These are phyloP conservation scores for Rhododendron ferrugineum DNA, from an alignment of 148 eudicot species.

Conservation along the genomic window DNA sequence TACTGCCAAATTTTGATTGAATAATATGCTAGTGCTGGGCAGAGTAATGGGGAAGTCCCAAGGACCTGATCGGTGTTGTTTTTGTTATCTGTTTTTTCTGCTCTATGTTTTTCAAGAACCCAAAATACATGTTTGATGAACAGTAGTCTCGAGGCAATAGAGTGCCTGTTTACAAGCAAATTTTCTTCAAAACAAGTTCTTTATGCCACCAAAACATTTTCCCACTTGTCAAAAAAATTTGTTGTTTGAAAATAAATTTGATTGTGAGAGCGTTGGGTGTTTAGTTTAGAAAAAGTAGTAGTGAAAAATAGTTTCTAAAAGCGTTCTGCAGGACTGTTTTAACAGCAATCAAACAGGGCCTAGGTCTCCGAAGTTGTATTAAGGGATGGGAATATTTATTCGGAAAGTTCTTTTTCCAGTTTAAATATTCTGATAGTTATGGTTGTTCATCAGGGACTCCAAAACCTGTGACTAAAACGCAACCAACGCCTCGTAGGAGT, in stretches of 20 bases:
- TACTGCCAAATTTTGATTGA: background rate
- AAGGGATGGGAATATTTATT: background rate
- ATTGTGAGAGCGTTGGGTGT: background rate
- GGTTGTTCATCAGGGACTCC: conserved; percentile 38
- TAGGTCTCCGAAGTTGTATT: background rate
- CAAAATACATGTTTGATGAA: background rate
- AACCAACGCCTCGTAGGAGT: conserved; percentile 71
- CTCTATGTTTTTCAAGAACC: background rate
- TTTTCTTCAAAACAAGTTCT: background rate
- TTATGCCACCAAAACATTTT: background rate
- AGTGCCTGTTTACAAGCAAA: background rate
- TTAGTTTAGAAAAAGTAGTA: background rate
- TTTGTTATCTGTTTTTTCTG: background rate
- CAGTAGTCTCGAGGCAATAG: background rate
- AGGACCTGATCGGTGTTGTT: background rate
- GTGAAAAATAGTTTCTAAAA: background rate
- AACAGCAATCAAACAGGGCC: background rate
- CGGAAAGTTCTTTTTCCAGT: background rate
- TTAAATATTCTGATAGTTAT: conserved; percentile 4
- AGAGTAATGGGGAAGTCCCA: background rate
- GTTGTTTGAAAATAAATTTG: background rate
- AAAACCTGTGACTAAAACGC: conserved; percentile 42
- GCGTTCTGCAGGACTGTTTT: background rate
- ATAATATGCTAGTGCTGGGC: background rate
- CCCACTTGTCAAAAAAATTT: background rate